phyloP scores from a whole-genome alignment of 192 early-diverging fungal species.

The Coemansia sp. region DNA sequence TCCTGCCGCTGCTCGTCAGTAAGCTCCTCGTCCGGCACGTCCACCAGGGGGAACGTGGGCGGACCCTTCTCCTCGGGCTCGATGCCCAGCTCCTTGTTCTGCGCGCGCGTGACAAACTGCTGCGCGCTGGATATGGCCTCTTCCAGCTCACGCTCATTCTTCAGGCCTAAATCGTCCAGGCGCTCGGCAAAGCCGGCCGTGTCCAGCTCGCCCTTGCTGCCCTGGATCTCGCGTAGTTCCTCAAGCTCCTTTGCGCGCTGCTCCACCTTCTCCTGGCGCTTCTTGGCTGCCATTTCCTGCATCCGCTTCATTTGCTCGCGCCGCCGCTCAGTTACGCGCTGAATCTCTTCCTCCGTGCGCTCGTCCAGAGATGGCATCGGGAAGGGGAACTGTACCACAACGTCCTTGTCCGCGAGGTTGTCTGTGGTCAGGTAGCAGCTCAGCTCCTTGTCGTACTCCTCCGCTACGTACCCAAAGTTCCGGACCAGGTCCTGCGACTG shows the following conservation, averaged over 20 bases:
- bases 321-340: conserved; percentile 57
- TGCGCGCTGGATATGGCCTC: conserved; percentile 66
- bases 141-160: conserved; percentile 67
- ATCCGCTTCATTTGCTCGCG: conserved; percentile 68
- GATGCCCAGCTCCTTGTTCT: conserved; percentile 76
- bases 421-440: conserved; percentile 55
- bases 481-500: conserved; percentile 73
- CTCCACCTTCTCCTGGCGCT: conserved; percentile 75
- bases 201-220: conserved; percentile 20
- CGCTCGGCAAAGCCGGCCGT: conserved; percentile 29
- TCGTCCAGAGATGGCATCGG: conserved; percentile 58
- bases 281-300: conserved; percentile 74
- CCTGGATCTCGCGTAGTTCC: conserved; percentile 25
- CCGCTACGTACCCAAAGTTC: conserved; percentile 62
- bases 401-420: conserved; percentile 58
- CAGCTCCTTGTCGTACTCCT: conserved; percentile 71
- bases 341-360: conserved; percentile 75
- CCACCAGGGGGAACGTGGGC: conserved; percentile 68
- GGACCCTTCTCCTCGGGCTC: conserved; percentile 71
- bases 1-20: conserved; percentile 72
- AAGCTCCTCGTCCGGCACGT: conserved; percentile 74
- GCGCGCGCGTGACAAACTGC: conserved; percentile 58
- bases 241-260: conserved; percentile 63
- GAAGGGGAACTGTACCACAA: conserved; percentile 77
- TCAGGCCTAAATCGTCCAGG: conserved; percentile 58